Evolutionary conservation across 129 eudicot species (phyloP), one percentile per base, ranked within the genome.

Genomic region (Rutidosis leptorrhynchoides): DNA sequence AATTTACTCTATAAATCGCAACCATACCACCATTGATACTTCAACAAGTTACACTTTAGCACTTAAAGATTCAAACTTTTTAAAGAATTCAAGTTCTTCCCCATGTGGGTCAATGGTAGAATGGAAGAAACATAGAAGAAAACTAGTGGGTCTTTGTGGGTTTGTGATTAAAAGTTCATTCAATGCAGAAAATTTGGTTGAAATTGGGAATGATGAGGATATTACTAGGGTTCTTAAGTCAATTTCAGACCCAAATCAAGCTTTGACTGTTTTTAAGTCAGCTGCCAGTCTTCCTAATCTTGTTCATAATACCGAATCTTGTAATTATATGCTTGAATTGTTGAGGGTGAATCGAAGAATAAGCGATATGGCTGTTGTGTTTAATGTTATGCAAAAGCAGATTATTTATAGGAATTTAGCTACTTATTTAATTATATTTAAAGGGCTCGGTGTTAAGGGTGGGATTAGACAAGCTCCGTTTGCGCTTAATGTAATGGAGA

Each of bases 351-450:
- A 80, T 29, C 12, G 77, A 8, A 62, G 86, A 70, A 67, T 84
- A 0, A 58, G 63, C 30, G 99, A 89, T 77, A 93, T 89, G 99
- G 83, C 33, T 69, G 51, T 70, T 72, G 99, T 93, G 81, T 93
- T 93, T 82, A 79, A 84, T 79, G 72, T 89, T 53, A 93, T 93
- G 99, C 99, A 93, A 61, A 88, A 74, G 74, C 93, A 88, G 70
- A 93, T 88, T 0, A 86, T 93, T 16, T 83, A 84, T 69, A 89
- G 96, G 86, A 83, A 71, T 89, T 69, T 84, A 72, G 69, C 32
- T 66, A 93, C 99, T 48, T 93, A 86, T 48, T 30, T 84, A 77
- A 86, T 58, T 29, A 84, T 93, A 35, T 93, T 93, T 25, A 84
- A 66, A 79, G 80, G 74, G 55, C 72, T 93, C 33, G 56, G 82